These are phyloP conservation scores for Pelargonium nanum DNA, from an alignment of 345 rosid genomes.

Conservation along the genomic window DNA sequence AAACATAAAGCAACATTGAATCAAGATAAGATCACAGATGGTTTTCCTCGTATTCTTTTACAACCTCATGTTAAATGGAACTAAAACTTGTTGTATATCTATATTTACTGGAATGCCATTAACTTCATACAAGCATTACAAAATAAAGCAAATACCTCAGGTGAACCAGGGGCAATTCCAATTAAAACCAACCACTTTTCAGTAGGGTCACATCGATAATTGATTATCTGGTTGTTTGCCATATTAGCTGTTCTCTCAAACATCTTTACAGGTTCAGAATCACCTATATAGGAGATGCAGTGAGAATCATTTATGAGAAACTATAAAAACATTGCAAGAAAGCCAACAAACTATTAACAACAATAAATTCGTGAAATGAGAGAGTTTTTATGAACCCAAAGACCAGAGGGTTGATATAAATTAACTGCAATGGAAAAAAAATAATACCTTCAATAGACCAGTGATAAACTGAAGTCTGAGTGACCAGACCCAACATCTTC, in stretches of 20 bases:
- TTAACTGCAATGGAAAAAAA: constrained; percentile 5
- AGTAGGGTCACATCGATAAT: constrained; percentile 6
- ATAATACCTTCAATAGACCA: constrained; percentile 79
- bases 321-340: constrained; percentile 3
- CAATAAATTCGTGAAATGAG: neutral
- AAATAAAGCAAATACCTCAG: neutral
- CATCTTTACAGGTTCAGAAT: constrained; percentile 9
- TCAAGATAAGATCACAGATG: neutral
- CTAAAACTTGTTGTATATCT: no score
- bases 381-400: constrained; percentile 2
- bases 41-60: neutral
- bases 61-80: neutral
- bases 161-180: constrained; percentile 8
- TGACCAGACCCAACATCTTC: constrained; percentile 85
- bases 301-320: neutral
- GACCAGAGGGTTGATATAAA: constrained; percentile 4
- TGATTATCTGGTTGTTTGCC: neutral
- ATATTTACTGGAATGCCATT: neutral
- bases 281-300: constrained; percentile 1
- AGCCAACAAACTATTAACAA: neutral
- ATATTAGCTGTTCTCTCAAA: constrained; percentile 8
- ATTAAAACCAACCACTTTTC: constrained; percentile 9
- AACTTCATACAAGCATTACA: neutral
- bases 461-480: constrained; percentile 74
- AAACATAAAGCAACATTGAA: constrained; percentile 8